These are phyloP conservation scores for Colletotrichum endophyticum DNA, from an alignment of 2,329 filamentous ascomycete species.

Conservation along the genomic window DNA sequence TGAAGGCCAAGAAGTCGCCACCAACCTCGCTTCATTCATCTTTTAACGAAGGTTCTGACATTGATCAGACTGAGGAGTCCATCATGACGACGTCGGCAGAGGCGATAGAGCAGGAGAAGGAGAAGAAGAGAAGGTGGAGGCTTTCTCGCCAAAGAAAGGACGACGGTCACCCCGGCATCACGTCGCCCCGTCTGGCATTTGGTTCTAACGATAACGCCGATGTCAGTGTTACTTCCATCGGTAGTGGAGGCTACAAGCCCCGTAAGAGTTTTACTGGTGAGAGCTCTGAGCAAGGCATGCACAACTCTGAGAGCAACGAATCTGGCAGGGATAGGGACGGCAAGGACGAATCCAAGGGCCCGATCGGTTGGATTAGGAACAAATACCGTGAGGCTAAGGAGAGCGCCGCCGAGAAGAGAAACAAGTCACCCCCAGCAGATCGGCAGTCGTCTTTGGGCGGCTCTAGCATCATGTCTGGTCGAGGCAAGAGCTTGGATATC, in stretches of 20 bases:
- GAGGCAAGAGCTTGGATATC: slow-evolving; percentile 44
- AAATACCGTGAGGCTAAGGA: slow-evolving; percentile 67
- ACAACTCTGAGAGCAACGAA: slow-evolving; percentile 44
- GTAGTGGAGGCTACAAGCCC: slow-evolving; percentile 59
- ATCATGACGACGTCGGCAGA: slow-evolving; percentile 29
- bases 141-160: slow-evolving; percentile 69
- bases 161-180: slow-evolving; percentile 50
- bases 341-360: slow-evolving; percentile 54
- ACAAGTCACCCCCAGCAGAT: slow-evolving; percentile 59
- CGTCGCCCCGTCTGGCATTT: slow-evolving; percentile 51
- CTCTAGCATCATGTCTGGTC: slow-evolving; percentile 29
- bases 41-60: slow-evolving; percentile 81
- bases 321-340: slow-evolving; percentile 39
- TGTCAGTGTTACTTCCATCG: slow-evolving; percentile 71
- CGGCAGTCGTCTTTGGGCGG: slow-evolving; percentile 30
- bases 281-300: slow-evolving; percentile 49
- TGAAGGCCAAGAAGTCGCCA: slow-evolving; percentile 75
- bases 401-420: slow-evolving; percentile 57
- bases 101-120: slow-evolving; percentile 60
- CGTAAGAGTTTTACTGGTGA: slow-evolving; percentile 58
- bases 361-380: slow-evolving; percentile 63
- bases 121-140: slow-evolving; percentile 75
- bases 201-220: slow-evolving; percentile 69
- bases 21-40: slow-evolving; percentile 78
- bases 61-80: slow-evolving; percentile 73